Percentiles rank a stretch among this genome's conserved stretches.
Evolutionary conservation across 331 rosid genomes (phyloP).

Genomic region (Rhamnella rubrinervis): DNA sequence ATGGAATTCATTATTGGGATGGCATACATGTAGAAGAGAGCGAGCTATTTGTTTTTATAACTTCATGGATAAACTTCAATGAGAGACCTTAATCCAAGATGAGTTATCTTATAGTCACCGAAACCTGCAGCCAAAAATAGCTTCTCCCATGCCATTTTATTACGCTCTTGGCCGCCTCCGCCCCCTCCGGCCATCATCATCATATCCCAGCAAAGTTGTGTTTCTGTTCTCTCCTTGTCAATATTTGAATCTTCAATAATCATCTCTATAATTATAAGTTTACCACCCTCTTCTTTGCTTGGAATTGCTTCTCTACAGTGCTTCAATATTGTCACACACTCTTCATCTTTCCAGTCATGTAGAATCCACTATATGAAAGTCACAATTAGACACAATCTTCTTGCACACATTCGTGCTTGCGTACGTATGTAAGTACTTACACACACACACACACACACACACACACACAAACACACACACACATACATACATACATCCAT

Average conservation of each 20-base stretch:
- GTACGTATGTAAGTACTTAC: no score
- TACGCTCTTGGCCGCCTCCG: slow-evolving; percentile 30
- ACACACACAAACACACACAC: no score
- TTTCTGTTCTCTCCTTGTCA: not conserved
- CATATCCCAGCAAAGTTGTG: slow-evolving; percentile 37
- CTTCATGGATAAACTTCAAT: slow-evolving; percentile 35
- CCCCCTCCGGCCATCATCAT: slow-evolving; percentile 25
- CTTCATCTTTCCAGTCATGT: slow-evolving; percentile 58
- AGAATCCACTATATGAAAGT: slow-evolving; percentile 33
- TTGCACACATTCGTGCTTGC: no score
- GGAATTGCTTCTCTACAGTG: slow-evolving; percentile 38
- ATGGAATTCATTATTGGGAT: no score
- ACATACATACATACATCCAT: no score
- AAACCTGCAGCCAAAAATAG: slow-evolving; percentile 1
- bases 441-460: no score
- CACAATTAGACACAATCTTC: not conserved
- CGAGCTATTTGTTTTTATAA: no score
- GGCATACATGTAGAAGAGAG: no score
- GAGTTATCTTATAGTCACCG: slow-evolving; percentile 30
- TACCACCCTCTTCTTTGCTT: slow-evolving; percentile 30
- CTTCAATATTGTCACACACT: slow-evolving; percentile 41
- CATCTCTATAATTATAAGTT: slow-evolving; percentile 39
- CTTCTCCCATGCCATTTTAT: slow-evolving; percentile 42
- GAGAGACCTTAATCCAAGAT: slow-evolving; percentile 32
- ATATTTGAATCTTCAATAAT: not conserved